These are phyloP conservation scores for Triangularia setosa DNA, from an alignment of 2,329 filamentous ascomycete species.

Conservation along the genomic window DNA sequence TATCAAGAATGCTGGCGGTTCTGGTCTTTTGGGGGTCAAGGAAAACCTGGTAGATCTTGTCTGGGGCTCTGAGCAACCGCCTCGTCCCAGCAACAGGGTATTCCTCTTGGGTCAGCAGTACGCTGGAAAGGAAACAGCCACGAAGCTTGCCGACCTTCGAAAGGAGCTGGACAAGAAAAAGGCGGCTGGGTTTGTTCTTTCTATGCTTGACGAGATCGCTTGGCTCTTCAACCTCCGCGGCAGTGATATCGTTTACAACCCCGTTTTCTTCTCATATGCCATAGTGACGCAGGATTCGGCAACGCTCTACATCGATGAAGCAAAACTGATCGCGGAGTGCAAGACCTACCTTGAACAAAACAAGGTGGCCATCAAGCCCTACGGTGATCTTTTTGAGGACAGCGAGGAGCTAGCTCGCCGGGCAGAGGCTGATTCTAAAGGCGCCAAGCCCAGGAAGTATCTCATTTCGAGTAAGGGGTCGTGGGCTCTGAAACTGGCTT, in stretches of 20 bases:
- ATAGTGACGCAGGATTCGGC: slow-evolving; percentile 73
- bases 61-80: slow-evolving; percentile 74
- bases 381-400: slow-evolving; percentile 76
- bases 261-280: slow-evolving; percentile 97
- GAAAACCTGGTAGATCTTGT: slow-evolving; percentile 86
- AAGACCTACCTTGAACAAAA: slow-evolving; percentile 65
- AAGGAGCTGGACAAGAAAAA: slow-evolving; percentile 91
- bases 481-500: slow-evolving; percentile 82
- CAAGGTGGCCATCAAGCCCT: slow-evolving; percentile 73
- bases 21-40: slow-evolving; percentile 67
- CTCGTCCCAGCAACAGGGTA: slow-evolving; percentile 71
- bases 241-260: slow-evolving; percentile 94
- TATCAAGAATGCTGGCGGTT: slow-evolving; percentile 80
- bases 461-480: slow-evolving; percentile 84
- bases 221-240: slow-evolving; percentile 98
- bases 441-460: slow-evolving; percentile 58
- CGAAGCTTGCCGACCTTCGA: slow-evolving; percentile 82
- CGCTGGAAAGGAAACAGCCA: slow-evolving; percentile 74
- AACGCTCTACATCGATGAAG: slow-evolving; percentile 78
- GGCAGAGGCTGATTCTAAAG: slow-evolving; percentile 29
- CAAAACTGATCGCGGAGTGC: slow-evolving; percentile 68
- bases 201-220: slow-evolving; percentile 92
- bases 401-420: slow-evolving; percentile 57
- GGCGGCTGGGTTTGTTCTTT: slow-evolving; percentile 80
- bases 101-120: slow-evolving; percentile 68